A percentile compares a stretch with the other conserved stretches of the same genome.
phyloP scores from a whole-genome alignment of 345 rosid genomes.

The Abelmoschus esculentus region DNA sequence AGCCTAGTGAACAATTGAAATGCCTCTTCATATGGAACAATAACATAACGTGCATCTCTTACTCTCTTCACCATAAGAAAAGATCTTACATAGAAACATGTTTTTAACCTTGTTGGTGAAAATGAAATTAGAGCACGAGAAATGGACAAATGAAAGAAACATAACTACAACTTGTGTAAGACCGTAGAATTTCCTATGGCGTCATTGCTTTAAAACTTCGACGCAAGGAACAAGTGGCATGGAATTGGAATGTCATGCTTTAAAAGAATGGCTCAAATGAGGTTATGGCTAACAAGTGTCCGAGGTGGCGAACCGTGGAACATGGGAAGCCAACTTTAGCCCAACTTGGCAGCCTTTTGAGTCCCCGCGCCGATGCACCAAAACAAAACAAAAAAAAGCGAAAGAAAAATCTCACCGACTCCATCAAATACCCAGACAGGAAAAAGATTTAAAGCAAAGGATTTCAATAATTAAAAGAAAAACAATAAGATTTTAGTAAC shows the following conservation, averaged over 20 bases:
- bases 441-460: background rate
- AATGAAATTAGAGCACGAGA: background rate
- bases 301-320: conserved; percentile 25
- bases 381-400: background rate
- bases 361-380: background rate
- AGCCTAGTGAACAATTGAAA: background rate
- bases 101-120: conserved; percentile 1
- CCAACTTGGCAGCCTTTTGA: conserved; percentile 20
- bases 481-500: background rate
- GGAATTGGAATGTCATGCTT: background rate
- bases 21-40: conserved; percentile 1
- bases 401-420: background rate
- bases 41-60: background rate
- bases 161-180: background rate
- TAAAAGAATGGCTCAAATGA: conserved; percentile 6
- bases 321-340: conserved; percentile 24
- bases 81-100: background rate
- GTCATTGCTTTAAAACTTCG: background rate
- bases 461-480: background rate
- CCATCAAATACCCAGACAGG: conserved; percentile 3
- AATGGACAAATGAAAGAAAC: background rate
- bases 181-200: background rate
- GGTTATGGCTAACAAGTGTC: background rate
- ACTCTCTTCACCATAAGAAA: background rate
- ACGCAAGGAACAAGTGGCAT: background rate